Conservation (phyloP, 345 rosid species). For the Turnera subulata region DNA sequence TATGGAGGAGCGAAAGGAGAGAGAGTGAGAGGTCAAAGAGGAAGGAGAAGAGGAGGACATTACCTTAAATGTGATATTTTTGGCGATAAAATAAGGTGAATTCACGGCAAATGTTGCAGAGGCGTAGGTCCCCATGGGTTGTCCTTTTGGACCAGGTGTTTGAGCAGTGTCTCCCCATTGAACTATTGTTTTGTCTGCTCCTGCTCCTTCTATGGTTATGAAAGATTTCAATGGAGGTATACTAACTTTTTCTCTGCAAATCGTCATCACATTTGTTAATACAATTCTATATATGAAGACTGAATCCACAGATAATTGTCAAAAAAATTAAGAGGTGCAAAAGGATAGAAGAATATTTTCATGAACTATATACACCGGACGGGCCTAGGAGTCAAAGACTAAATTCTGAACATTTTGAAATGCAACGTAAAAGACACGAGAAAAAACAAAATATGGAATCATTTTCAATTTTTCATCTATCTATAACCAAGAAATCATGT, state of each 20-base stretch:
- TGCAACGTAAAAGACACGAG: slow-evolving; percentile 9
- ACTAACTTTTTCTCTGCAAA: slow-evolving; percentile 73
- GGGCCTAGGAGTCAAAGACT: neutral
- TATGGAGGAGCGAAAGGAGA: too few species aligned
- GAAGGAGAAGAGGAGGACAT: neutral
- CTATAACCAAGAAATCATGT: slow-evolving; percentile 5
- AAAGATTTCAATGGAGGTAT: slow-evolving; percentile 76
- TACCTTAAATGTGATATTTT: slow-evolving; percentile 90
- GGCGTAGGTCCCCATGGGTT: slow-evolving; percentile 62
- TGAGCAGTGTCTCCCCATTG: slow-evolving; percentile 98
- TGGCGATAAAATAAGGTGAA: slow-evolving; percentile 84
- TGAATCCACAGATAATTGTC: too few species aligned
- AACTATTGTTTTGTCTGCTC: slow-evolving; percentile 79
- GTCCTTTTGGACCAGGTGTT: slow-evolving; percentile 64
- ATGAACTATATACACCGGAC: neutral
- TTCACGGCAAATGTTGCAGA: slow-evolving; percentile 97
- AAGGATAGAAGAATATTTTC: too few species aligned
- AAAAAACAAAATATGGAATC: slow-evolving; percentile 17
- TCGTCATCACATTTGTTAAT: neutral
- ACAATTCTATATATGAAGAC: neutral
- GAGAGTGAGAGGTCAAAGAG: too few species aligned
- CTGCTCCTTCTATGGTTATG: slow-evolving; percentile 86
- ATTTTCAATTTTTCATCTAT: too few species aligned
- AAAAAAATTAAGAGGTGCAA: neutral
- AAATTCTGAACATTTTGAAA: slow-evolving; percentile 5